Conservation (phyloP, 306 rosid species). For the Vigna hirtella region DNA sequence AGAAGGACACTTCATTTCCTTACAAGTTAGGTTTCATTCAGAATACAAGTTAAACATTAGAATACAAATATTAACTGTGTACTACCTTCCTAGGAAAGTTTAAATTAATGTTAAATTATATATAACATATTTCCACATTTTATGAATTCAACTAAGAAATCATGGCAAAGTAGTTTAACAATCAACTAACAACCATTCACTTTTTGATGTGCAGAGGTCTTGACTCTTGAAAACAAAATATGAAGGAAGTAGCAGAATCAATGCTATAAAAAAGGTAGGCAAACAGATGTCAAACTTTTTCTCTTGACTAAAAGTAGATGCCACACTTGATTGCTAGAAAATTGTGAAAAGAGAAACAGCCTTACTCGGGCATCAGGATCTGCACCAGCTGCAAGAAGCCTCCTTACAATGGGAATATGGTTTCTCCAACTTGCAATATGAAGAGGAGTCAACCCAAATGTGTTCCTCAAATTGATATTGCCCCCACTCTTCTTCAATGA, state of each 20-base stretch:
- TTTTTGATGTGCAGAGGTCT: neutral
- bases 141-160: slow-evolving; percentile 17
- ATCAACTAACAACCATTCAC: slow-evolving; percentile 14
- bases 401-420: slow-evolving; percentile 85
- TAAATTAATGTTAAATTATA: neutral
- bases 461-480: slow-evolving; percentile 76
- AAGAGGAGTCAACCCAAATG: slow-evolving; percentile 84
- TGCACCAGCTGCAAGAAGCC: slow-evolving; percentile 95
- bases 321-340: neutral
- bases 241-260: slow-evolving; percentile 23
- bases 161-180: slow-evolving; percentile 26
- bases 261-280: slow-evolving; percentile 26
- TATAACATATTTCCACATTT: slow-evolving; percentile 15
- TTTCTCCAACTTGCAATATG: slow-evolving; percentile 97
- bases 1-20: slow-evolving; percentile 34
- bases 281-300: slow-evolving; percentile 7
- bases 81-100: neutral
- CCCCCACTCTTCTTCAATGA: slow-evolving; percentile 79
- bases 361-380: slow-evolving; percentile 95
- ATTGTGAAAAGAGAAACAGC: slow-evolving; percentile 35
- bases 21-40: neutral
- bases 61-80: neutral
- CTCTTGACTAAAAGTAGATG: neutral
- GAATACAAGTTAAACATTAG: slow-evolving; percentile 17
- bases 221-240: slow-evolving; percentile 32